Evolutionary conservation across 192 early-diverging fungal genomes (phyloP).

Genomic region (Lunasporangiospora selenospora): DNA sequence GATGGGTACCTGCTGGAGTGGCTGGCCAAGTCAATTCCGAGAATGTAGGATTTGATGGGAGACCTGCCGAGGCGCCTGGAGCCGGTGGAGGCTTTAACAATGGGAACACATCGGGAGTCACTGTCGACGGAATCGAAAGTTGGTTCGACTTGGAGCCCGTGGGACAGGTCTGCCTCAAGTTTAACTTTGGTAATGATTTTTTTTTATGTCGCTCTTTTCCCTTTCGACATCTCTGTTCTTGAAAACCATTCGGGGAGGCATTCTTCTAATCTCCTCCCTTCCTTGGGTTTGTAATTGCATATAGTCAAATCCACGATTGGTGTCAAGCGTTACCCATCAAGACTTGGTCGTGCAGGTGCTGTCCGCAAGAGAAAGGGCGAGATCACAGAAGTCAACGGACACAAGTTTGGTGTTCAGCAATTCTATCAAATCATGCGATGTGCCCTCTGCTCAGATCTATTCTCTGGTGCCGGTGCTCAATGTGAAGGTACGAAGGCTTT

Average conservation of each 20-base stretch:
- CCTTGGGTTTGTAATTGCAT: background rate
- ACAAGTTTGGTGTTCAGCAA: slow-evolving; percentile 89
- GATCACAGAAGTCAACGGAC: slow-evolving; percentile 88
- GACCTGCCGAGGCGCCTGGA: background rate
- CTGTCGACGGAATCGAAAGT: slow-evolving; percentile 70
- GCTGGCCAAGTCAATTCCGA: slow-evolving; percentile 25
- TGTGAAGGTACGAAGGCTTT: slow-evolving; percentile 76
- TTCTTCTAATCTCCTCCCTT: slow-evolving; percentile 6
- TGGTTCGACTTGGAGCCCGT: slow-evolving; percentile 95
- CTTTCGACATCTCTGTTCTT: background rate
- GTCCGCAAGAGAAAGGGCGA: slow-evolving; percentile 84
- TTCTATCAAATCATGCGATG: slow-evolving; percentile 99
- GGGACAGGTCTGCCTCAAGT: slow-evolving; percentile 85
- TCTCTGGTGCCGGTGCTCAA: slow-evolving; percentile 90
- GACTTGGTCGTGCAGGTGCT: slow-evolving; percentile 78
- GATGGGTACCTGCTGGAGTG: slow-evolving; percentile 57
- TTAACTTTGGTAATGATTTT: slow-evolving; percentile 79
- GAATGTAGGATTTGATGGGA: slow-evolving; percentile 17
- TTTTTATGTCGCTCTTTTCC: background rate
- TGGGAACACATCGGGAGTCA: slow-evolving; percentile 6
- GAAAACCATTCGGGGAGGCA: too few species aligned
- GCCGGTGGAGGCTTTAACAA: slow-evolving; percentile 16
- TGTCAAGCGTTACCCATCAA: slow-evolving; percentile 59
- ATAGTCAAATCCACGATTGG: slow-evolving; percentile 58
- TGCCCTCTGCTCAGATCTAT: slow-evolving; percentile 93